phyloP scores from a whole-genome alignment of 345 rosid species.

The Salix caprea region DNA sequence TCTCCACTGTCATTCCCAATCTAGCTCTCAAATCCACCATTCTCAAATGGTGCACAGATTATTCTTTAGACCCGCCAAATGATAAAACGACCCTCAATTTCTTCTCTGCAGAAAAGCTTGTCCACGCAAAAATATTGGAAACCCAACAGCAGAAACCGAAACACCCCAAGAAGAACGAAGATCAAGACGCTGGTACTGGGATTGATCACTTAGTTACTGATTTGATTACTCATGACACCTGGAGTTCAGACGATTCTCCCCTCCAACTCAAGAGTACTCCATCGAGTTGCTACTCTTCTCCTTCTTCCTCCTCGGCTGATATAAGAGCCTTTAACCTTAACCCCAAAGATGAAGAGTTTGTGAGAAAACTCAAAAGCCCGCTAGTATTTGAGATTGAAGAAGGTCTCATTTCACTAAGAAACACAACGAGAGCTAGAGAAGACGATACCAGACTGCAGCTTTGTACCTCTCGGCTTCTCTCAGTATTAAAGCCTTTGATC shows the following conservation, averaged over 20 bases:
- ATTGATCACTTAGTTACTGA: conserved; percentile 45
- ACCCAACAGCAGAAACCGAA: conserved; percentile 29
- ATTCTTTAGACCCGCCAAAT: conserved; percentile 40
- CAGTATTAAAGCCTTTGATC: conserved; percentile 43
- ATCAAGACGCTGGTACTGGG: no score
- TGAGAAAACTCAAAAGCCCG: conserved; percentile 46
- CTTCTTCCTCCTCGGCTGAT: conserved; percentile 50
- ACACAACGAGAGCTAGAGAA: conserved; percentile 49
- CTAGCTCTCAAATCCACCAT: conserved; percentile 77
- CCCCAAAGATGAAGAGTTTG: conserved; percentile 48
- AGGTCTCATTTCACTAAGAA: conserved; percentile 48
- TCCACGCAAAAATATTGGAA: conserved; percentile 31
- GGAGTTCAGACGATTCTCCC: conserved; percentile 58
- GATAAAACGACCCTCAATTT: conserved; percentile 33
- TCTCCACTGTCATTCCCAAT: conserved; percentile 72
- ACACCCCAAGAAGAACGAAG: no score
- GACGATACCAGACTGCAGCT: conserved; percentile 37
- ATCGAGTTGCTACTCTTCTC: conserved; percentile 61
- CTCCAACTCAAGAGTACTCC: conserved; percentile 38
- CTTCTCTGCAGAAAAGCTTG: conserved; percentile 45
- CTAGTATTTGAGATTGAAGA: conserved; percentile 56
- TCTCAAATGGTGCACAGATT: conserved; percentile 52
- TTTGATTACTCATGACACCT: conserved; percentile 30
- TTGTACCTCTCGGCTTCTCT: conserved; percentile 53
- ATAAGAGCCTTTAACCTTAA: conserved; percentile 30